Conservation (phyloP, 352 stramenopile species). For the Phytophthora ramorum region DNA sequence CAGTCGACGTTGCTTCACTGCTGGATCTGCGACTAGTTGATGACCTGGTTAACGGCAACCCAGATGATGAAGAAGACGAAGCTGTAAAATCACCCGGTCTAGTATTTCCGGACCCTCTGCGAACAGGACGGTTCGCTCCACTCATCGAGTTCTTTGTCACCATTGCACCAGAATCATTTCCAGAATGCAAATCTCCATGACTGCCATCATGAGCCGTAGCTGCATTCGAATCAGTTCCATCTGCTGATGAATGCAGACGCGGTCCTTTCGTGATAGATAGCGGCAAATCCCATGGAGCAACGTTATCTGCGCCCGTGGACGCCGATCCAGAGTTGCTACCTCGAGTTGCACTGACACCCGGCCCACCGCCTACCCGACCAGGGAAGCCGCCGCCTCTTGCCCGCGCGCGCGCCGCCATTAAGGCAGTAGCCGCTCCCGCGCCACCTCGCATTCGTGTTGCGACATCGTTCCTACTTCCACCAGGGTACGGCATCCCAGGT, state of each 20-base stretch:
- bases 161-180: conserved; percentile 6
- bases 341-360: conserved; percentile 39
- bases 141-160: conserved; percentile 11
- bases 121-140: conserved; percentile 18
- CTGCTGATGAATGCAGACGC: conserved; percentile 23
- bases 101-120: conserved; percentile 23
- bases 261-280: conserved; percentile 47
- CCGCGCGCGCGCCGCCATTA: conserved; percentile 75
- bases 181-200: conserved; percentile 7
- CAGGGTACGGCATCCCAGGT: conserved; percentile 27
- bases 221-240: conserved; percentile 15
- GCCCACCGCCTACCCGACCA: conserved; percentile 49
- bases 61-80: conserved; percentile 33
- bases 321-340: conserved; percentile 19
- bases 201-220: neutral
- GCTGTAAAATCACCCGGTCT: conserved; percentile 19
- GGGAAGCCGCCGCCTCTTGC: conserved; percentile 63
- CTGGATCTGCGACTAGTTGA: conserved; percentile 18
- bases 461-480: conserved; percentile 24
- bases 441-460: conserved; percentile 51
- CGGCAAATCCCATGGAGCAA: conserved; percentile 82
- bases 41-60: conserved; percentile 14
- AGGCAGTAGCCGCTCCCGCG: conserved; percentile 66
- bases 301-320: conserved; percentile 40
- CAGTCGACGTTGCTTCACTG: conserved; percentile 29